Evolutionary conservation across 768 basidiomycete genomes (phyloP).

Genomic region (Amanita brunnescens): DNA sequence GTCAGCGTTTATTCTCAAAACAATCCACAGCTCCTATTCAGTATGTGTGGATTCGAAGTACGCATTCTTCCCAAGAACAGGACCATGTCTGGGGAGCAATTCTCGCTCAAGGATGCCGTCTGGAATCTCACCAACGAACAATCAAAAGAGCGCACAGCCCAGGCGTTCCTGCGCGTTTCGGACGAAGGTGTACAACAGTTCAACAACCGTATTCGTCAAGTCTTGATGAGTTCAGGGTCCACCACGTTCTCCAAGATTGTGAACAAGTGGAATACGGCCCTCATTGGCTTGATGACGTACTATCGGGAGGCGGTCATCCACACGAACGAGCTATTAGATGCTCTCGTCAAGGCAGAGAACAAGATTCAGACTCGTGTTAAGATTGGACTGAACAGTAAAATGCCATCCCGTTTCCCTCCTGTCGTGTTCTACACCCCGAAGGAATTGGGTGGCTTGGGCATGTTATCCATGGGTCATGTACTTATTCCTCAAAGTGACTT

Average conservation of each 20-base stretch:
- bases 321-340: conserved; percentile 92
- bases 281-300: conserved; percentile 96
- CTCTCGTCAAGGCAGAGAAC: conserved; percentile 97
- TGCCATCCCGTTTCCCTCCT: conserved; percentile 98
- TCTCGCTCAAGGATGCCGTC: conserved; percentile 91
- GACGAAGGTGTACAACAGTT: conserved; percentile 97
- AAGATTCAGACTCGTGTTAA: conserved; percentile 99
- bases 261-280: conserved; percentile 95
- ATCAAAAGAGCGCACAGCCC: conserved; percentile 94
- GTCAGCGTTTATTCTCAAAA: conserved; percentile 96
- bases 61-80: conserved; percentile 95
- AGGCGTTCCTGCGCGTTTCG: conserved; percentile 95
- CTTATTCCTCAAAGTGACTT: conserved; percentile 97
- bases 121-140: conserved; percentile 98
- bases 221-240: conserved; percentile 97
- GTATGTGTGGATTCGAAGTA: conserved; percentile 98
- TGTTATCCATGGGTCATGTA: conserved; percentile 99
- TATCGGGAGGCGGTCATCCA: conserved; percentile 97
- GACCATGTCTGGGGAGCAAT: conserved; percentile 93
- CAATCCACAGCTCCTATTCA: conserved; percentile 95
- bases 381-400: conserved; percentile 98
- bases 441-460: conserved; percentile 96
- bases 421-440: conserved; percentile 96
- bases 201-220: conserved; percentile 94
- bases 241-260: conserved; percentile 99